Conservation (phyloP, 1,284 basidiomycete species). For the Phylloporus gajari region DNA sequence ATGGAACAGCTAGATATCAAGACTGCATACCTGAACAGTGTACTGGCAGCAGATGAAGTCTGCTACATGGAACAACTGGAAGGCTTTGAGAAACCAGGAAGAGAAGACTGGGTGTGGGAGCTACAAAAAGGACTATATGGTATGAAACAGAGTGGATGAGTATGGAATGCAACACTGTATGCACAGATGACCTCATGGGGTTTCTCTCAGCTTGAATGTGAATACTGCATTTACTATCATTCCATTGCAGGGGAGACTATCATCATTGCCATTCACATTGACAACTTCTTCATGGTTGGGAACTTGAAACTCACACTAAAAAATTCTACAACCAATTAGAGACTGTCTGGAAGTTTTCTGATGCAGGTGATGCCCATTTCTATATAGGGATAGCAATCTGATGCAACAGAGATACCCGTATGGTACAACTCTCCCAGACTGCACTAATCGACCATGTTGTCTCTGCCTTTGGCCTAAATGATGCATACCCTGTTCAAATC, state of each 20-base stretch:
- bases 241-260: neutral
- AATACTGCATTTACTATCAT: neutral
- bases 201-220: neutral
- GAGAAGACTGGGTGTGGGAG: neutral
- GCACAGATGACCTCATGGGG: neutral
- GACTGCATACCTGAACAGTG: conserved; percentile 2
- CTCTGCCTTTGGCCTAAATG: neutral
- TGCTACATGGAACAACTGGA: conserved; percentile 11
- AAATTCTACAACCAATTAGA: neutral
- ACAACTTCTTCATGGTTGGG: conserved; percentile 6
- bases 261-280: neutral
- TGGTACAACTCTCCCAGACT: neutral
- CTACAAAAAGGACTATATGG: neutral
- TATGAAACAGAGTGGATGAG: neutral
- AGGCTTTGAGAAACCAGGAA: neutral
- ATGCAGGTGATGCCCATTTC: conserved; percentile 1
- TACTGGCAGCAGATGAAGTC: neutral
- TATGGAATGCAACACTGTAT: conserved; percentile 3
- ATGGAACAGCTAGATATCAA: conserved; percentile 23
- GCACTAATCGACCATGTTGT: neutral
- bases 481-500: neutral
- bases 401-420: neutral
- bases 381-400: neutral
- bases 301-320: neutral
- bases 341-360: neutral